Conservation (phyloP, 768 basidiomycete genomes). For the Boletus rubescentipes region DNA sequence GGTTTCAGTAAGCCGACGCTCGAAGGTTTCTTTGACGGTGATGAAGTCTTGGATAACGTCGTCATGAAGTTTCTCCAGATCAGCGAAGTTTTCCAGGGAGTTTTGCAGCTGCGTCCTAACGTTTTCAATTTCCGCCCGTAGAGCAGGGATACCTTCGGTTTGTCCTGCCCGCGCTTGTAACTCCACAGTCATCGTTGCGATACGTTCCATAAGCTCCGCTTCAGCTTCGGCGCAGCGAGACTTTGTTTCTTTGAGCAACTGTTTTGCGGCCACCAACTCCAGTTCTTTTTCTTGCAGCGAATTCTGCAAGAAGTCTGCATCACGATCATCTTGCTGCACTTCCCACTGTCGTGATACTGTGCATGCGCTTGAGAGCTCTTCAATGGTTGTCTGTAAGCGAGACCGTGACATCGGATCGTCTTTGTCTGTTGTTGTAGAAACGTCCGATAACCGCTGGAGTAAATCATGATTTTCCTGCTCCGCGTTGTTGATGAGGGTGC, state of each 20-base stretch:
- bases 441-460: slow-evolving; percentile 10
- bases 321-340: slow-evolving; percentile 7
- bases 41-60: slow-evolving; percentile 26
- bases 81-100: slow-evolving; percentile 22
- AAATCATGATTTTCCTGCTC: slow-evolving; percentile 14
- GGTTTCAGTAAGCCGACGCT: slow-evolving; percentile 27
- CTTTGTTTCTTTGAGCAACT: slow-evolving; percentile 33
- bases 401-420: not conserved
- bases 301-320: slow-evolving; percentile 38
- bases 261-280: slow-evolving; percentile 37
- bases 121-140: slow-evolving; percentile 28
- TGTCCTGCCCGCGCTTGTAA: slow-evolving; percentile 11
- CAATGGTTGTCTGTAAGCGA: not conserved
- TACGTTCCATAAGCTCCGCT: slow-evolving; percentile 31
- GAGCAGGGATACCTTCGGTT: slow-evolving; percentile 15
- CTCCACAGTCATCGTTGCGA: slow-evolving; percentile 20
- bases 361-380: not conserved
- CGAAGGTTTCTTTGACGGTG: slow-evolving; percentile 30
- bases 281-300: slow-evolving; percentile 37
- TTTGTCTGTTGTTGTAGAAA: not conserved
- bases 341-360: not conserved
- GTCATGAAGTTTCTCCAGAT: slow-evolving; percentile 28
- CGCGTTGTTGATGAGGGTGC: not conserved
- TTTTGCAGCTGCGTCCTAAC: slow-evolving; percentile 21
- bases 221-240: slow-evolving; percentile 35